These are phyloP conservation scores for Quillaja saponaria DNA, from an alignment of 306 rosid species.

Conservation along the genomic window DNA sequence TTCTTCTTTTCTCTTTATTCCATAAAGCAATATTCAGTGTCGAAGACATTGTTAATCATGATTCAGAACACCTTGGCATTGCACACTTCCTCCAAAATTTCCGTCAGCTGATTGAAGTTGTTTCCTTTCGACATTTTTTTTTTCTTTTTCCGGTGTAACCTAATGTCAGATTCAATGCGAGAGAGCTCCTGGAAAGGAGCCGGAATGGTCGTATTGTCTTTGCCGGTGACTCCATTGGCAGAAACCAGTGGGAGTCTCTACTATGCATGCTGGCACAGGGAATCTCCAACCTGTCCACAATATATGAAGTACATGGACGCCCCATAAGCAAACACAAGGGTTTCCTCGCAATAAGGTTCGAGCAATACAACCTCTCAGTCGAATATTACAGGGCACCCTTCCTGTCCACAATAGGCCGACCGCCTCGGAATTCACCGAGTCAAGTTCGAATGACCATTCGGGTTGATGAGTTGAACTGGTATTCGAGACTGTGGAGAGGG, in stretches of 20 bases:
- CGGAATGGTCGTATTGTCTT: constrained; percentile 81
- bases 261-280: constrained; percentile 75
- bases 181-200: constrained; percentile 66
- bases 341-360: constrained; percentile 58
- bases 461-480: constrained; percentile 74
- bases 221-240: constrained; percentile 84
- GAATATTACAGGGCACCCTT: constrained; percentile 86
- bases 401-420: constrained; percentile 54
- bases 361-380: constrained; percentile 69
- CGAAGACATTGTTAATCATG: no score
- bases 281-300: constrained; percentile 59
- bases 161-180: constrained; percentile 69
- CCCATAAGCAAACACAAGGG: constrained; percentile 88
- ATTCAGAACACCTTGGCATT: no score
- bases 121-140: no score
- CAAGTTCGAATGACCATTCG: constrained; percentile 36
- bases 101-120: neutral
- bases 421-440: constrained; percentile 50
- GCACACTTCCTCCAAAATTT: no score
- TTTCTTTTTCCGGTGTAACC: neutral
- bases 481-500: constrained; percentile 55
- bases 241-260: constrained; percentile 94
- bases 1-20: no score
- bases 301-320: constrained; percentile 70
- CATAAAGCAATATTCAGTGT: no score